Conservation (phyloP, 345 rosid species). For the Conringia planisiliqua region DNA sequence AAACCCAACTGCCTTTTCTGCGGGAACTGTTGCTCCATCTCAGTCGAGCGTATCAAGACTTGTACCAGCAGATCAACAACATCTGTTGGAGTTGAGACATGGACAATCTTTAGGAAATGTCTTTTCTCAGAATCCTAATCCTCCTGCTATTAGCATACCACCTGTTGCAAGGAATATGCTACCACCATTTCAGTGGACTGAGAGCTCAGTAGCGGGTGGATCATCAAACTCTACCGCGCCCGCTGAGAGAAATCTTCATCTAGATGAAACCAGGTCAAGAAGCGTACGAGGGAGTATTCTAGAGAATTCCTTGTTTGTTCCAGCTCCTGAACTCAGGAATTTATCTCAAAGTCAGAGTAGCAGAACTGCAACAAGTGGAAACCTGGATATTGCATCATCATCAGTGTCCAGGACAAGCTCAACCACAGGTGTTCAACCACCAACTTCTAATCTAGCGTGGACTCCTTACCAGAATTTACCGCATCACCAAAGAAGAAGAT, state of each 20-base stretch:
- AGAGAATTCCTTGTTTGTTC: conserved; percentile 52
- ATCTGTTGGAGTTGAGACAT: conserved; percentile 42
- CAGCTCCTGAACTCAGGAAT: conserved; percentile 50
- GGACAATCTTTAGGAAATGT: conserved; percentile 36
- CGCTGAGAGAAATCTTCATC: conserved; percentile 40
- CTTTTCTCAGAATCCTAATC: conserved; percentile 35
- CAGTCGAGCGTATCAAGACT: conserved; percentile 23
- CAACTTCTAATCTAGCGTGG: conserved; percentile 44
- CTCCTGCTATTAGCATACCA: conserved; percentile 45
- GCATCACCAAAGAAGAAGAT: conserved; percentile 59
- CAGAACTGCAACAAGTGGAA: conserved; percentile 32
- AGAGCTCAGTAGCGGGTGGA: conserved; percentile 44
- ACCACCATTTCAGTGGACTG: conserved; percentile 54
- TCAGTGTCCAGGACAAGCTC: conserved; percentile 38
- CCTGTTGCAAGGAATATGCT: conserved; percentile 44
- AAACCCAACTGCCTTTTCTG: conserved; percentile 45
- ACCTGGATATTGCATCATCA: conserved; percentile 35
- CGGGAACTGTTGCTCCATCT: conserved; percentile 43
- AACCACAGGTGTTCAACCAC: conserved; percentile 40
- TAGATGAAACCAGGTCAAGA: conserved; percentile 48
- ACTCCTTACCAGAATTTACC: conserved; percentile 41
- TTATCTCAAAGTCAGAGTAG: conserved; percentile 23
- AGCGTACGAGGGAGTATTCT: conserved; percentile 30
- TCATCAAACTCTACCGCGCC: conserved; percentile 42
- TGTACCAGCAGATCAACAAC: conserved; percentile 43